Evolutionary conservation across 495 filamentous ascomycete genomes (phyloP).

Genomic region (Poronia punctata): DNA sequence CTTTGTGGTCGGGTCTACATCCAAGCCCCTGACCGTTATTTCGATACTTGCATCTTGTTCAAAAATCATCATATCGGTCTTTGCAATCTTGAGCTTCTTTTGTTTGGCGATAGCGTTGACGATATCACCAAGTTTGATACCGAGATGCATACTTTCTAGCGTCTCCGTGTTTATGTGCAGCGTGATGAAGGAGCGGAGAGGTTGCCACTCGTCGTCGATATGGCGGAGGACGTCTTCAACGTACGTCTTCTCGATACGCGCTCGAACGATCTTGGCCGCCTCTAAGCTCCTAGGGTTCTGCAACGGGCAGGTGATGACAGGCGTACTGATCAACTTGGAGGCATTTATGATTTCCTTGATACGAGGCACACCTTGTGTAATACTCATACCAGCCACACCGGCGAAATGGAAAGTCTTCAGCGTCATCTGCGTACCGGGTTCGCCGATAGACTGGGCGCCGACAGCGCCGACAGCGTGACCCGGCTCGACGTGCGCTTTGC

Average conservation of each 20-base stretch:
- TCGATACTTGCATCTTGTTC: slow-evolving; percentile 45
- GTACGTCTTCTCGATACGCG: slow-evolving; percentile 83
- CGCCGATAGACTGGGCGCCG: slow-evolving; percentile 95
- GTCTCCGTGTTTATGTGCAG: slow-evolving; percentile 71
- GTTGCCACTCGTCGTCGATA: slow-evolving; percentile 77
- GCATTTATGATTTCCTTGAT: slow-evolving; percentile 99
- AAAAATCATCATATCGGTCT: slow-evolving; percentile 41
- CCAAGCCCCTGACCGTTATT: slow-evolving; percentile 48
- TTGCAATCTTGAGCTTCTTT: slow-evolving; percentile 67
- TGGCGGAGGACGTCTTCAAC: slow-evolving; percentile 65
- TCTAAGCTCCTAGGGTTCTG: slow-evolving; percentile 59
- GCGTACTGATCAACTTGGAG: slow-evolving; percentile 84
- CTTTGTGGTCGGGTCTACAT: slow-evolving; percentile 34
- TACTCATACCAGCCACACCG: slow-evolving; percentile 98
- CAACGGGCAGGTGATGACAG: slow-evolving; percentile 80
- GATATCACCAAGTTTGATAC: slow-evolving; percentile 64
- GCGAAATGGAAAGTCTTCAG: slow-evolving; percentile 99
- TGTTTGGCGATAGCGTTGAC: slow-evolving; percentile 61
- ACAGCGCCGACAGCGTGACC: slow-evolving; percentile 97
- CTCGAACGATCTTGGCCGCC: slow-evolving; percentile 81
- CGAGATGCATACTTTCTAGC: slow-evolving; percentile 70
- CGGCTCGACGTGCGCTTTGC: slow-evolving; percentile 80
- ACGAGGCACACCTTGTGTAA: slow-evolving; percentile 96
- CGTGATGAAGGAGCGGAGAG: slow-evolving; percentile 61
- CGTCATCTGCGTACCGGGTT: slow-evolving; percentile 98